Evolutionary conservation across 2,329 filamentous ascomycete species (phyloP).

Genomic region (Scytalidium sp.): DNA sequence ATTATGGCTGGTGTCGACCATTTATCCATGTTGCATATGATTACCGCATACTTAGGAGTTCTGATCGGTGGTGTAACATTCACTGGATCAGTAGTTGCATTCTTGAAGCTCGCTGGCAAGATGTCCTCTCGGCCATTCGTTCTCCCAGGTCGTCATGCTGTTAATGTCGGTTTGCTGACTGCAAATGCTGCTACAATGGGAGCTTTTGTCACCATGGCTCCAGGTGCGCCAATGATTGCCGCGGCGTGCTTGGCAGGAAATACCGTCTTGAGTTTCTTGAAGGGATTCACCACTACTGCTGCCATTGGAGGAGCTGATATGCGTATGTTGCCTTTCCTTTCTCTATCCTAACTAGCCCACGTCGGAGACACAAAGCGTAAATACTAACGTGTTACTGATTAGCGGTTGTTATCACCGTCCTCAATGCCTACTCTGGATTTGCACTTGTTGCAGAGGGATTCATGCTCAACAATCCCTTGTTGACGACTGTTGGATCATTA

Average conservation of each 20-base stretch:
- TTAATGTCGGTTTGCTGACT: slow-evolving; percentile 73
- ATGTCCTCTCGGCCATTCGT: slow-evolving; percentile 76
- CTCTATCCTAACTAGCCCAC: not conserved
- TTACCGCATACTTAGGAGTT: slow-evolving; percentile 83
- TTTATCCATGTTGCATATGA: slow-evolving; percentile 75
- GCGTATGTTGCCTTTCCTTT: slow-evolving; percentile 46
- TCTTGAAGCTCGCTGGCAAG: slow-evolving; percentile 78
- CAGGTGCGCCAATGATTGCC: slow-evolving; percentile 74
- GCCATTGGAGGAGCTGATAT: slow-evolving; percentile 93
- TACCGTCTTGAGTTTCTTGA: slow-evolving; percentile 74
- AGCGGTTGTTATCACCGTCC: slow-evolving; percentile 81
- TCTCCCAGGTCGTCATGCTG: slow-evolving; percentile 69
- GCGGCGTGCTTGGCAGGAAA: slow-evolving; percentile 76
- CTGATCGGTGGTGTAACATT: slow-evolving; percentile 87
- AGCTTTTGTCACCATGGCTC: slow-evolving; percentile 77
- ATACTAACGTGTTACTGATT: slow-evolving; percentile 11
- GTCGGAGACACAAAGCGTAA: not conserved
- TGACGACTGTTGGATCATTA: slow-evolving; percentile 81
- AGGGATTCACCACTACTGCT: slow-evolving; percentile 83
- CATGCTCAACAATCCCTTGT: slow-evolving; percentile 83
- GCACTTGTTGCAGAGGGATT: slow-evolving; percentile 87
- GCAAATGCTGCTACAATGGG: slow-evolving; percentile 81
- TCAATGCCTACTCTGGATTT: slow-evolving; percentile 90
- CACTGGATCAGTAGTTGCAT: slow-evolving; percentile 86
- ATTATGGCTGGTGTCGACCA: slow-evolving; percentile 72